Percentiles rank a stretch among this genome's conserved stretches.
Evolutionary conservation across 2,329 filamentous ascomycete species (phyloP).

Genomic region (Phaeomoniella chlamydospora): DNA sequence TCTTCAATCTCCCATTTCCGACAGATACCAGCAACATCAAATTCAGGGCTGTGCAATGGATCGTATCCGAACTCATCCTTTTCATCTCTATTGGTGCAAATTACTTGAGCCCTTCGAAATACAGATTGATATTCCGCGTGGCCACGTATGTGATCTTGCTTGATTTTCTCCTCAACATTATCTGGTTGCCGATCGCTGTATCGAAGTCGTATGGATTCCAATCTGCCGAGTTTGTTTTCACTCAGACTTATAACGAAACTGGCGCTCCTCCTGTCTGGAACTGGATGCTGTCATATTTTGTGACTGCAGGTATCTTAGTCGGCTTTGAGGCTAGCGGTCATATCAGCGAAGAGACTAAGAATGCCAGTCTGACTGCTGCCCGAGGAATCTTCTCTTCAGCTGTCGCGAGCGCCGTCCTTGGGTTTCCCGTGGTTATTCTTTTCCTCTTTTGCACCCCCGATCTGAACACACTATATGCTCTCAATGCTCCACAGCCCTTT

Average conservation of each 20-base stretch:
- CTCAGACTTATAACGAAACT: slow-evolving; percentile 20
- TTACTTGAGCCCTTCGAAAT: slow-evolving; percentile 22
- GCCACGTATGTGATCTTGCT: slow-evolving; percentile 25
- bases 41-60: slow-evolving; percentile 29
- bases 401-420: slow-evolving; percentile 20
- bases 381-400: slow-evolving; percentile 23
- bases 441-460: slow-evolving; percentile 24
- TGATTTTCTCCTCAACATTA: slow-evolving; percentile 30
- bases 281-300: slow-evolving; percentile 25
- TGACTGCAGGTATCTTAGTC: slow-evolving; percentile 23
- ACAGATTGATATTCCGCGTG: slow-evolving; percentile 26
- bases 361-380: slow-evolving; percentile 20
- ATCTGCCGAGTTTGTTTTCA: slow-evolving; percentile 28
- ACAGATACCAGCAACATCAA: slow-evolving; percentile 23
- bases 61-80: slow-evolving; percentile 19
- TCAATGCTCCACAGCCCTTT: slow-evolving; percentile 21
- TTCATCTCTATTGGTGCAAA: slow-evolving; percentile 16
- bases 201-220: slow-evolving; percentile 30
- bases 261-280: slow-evolving; percentile 22
- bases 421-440: slow-evolving; percentile 23
- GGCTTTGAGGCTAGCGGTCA: slow-evolving; percentile 24
- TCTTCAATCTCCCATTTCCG: slow-evolving; percentile 24
- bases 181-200: slow-evolving; percentile 31
- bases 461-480: slow-evolving; percentile 17
- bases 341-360: slow-evolving; percentile 23